Evolutionary conservation across 176 grass and related monocot genomes (phyloP).

Genomic region (Guadua angustifolia): DNA sequence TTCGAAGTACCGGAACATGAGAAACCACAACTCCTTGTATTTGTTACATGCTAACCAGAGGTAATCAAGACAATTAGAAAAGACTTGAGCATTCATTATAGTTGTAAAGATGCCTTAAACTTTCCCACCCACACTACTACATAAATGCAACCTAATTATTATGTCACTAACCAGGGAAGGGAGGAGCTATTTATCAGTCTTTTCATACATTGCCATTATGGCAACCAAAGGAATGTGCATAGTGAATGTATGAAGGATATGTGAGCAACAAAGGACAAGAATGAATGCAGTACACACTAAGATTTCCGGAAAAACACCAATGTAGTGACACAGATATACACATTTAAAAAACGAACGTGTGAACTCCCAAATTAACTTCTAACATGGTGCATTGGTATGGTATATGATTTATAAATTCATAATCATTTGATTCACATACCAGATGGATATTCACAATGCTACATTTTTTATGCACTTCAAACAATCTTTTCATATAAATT

Average conservation of each 20-base stretch:
- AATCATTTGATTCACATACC: conserved; percentile 23
- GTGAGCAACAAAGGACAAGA: neutral
- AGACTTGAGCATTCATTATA: neutral
- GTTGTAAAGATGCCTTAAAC: neutral
- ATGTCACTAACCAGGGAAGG: conserved; percentile 14
- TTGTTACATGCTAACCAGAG: neutral
- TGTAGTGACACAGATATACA: conserved; percentile 15
- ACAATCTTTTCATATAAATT: neutral
- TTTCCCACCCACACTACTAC: neutral
- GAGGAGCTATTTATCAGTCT: neutral
- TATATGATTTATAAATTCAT: neutral
- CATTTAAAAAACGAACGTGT: neutral
- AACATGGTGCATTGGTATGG: neutral
- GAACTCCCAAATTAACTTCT: neutral
- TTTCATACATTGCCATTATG: conserved; percentile 1
- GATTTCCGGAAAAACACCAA: neutral
- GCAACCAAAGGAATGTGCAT: neutral
- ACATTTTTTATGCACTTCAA: neutral
- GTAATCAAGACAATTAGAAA: conserved; percentile 8
- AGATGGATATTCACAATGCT: neutral
- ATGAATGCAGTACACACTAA: neutral
- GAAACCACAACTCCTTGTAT: neutral
- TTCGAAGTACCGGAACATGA: conserved; percentile 32
- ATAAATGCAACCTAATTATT: conserved; percentile 18
- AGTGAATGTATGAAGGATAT: conserved; percentile 4